Conservation (phyloP, 768 basidiomycete genomes). For the Butyriboletus loyo region DNA sequence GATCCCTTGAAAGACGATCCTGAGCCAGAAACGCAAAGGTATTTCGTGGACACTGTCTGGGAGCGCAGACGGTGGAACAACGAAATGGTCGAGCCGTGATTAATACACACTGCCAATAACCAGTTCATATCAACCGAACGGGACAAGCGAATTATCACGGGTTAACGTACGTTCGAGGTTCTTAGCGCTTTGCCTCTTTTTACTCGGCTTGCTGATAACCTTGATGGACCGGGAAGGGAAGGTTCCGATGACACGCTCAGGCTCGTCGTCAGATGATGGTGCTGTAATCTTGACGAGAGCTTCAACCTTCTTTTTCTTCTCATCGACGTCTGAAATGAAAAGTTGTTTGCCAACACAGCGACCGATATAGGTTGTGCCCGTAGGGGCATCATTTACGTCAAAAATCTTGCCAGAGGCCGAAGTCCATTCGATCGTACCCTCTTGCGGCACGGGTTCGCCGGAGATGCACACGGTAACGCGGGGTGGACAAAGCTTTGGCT, state of each 20-base stretch:
- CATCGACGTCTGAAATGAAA: conserved; percentile 92
- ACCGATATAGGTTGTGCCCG: conserved; percentile 86
- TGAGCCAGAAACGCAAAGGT: conserved; percentile 92
- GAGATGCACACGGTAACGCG: conserved; percentile 87
- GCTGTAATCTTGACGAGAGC: conserved; percentile 88
- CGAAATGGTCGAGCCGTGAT: conserved; percentile 93
- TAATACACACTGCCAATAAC: conserved; percentile 74
- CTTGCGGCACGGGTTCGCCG: conserved; percentile 84
- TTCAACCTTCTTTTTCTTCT: conserved; percentile 94
- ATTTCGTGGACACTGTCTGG: conserved; percentile 94
- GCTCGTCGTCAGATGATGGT: conserved; percentile 73
- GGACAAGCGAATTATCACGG: conserved; percentile 7
- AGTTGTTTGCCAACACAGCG: conserved; percentile 93
- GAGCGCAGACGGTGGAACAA: conserved; percentile 94
- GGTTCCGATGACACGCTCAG: conserved; percentile 79
- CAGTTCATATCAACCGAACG: conserved; percentile 12
- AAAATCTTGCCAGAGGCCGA: conserved; percentile 80
- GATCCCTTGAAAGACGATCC: conserved; percentile 91
- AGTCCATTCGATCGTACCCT: conserved; percentile 87
- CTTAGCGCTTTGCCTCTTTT: conserved; percentile 93
- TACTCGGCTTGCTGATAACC: conserved; percentile 97
- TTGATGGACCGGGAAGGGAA: conserved; percentile 96
- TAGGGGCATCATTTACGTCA: conserved; percentile 74
- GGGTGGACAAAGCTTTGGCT: conserved; percentile 71
- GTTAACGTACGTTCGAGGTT: conserved; percentile 78